Conservation (phyloP, 768 basidiomycete species). For the Royoungia palumana region DNA sequence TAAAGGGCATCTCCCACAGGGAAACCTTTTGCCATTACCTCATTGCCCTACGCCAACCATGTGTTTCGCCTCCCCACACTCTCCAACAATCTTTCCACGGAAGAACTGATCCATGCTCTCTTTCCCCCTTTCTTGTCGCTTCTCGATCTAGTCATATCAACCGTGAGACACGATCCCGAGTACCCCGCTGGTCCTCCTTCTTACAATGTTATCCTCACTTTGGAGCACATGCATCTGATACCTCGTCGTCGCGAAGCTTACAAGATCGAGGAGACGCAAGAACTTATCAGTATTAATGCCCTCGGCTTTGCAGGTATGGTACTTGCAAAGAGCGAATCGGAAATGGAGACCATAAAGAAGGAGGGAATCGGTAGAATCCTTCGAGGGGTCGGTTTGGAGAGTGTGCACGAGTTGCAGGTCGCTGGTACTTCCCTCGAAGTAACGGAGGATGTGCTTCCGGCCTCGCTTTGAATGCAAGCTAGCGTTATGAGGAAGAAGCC, state of each 20-base stretch:
- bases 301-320: constrained; percentile 89
- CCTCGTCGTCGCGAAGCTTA: constrained; percentile 71
- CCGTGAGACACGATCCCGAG: constrained; percentile 61
- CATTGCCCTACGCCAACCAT: constrained; percentile 79
- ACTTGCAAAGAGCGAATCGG: constrained; percentile 78
- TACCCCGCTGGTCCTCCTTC: constrained; percentile 67
- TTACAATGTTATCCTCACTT: constrained; percentile 80
- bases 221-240: constrained; percentile 82
- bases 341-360: constrained; percentile 63
- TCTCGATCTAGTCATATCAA: constrained; percentile 73
- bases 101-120: constrained; percentile 49
- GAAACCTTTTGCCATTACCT: constrained; percentile 65
- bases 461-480: neutral
- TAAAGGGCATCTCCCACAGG: constrained; percentile 38
- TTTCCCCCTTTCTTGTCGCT: constrained; percentile 65
- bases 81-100: constrained; percentile 21
- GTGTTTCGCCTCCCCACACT: constrained; percentile 48
- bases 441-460: constrained; percentile 14
- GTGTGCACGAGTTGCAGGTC: constrained; percentile 65
- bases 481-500: neutral
- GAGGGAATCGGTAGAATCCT: constrained; percentile 65
- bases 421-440: constrained; percentile 43
- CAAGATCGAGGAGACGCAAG: constrained; percentile 49
- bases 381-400: constrained; percentile 58
- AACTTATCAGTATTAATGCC: constrained; percentile 71